Conservation (phyloP, 305 asterid species). For the Solanum hybrid region DNA sequence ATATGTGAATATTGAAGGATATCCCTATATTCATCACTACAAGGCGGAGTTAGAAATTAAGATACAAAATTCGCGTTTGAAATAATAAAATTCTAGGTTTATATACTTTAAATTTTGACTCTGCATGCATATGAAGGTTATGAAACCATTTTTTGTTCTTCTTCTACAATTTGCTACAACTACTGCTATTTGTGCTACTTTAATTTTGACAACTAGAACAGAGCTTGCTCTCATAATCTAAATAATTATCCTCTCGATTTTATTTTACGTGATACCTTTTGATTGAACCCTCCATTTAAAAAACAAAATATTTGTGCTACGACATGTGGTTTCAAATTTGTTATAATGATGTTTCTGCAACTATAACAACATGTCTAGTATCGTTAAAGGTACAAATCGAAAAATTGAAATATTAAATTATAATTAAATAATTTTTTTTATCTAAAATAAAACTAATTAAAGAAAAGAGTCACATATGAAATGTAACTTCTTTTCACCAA, state of each 20-base stretch:
- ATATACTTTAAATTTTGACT: neutral
- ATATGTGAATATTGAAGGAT: neutral
- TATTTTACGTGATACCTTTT: neutral
- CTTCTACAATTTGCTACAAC: neutral
- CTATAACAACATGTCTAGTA: neutral
- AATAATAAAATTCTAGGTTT: too few species aligned
- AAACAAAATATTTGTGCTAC: neutral
- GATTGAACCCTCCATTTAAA: neutral
- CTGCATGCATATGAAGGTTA: neutral
- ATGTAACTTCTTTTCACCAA: neutral
- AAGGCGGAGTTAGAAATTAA: neutral
- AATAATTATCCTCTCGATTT: neutral
- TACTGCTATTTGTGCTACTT: neutral
- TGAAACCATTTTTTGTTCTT: neutral
- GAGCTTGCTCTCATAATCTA: neutral
- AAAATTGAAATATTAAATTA: neutral
- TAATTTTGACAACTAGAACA: neutral
- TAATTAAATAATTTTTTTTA: too few species aligned
- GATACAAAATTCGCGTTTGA: too few species aligned
- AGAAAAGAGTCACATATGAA: neutral
- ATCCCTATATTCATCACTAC: neutral
- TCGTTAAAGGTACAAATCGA: neutral
- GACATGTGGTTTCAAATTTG: neutral
- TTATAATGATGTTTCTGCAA: neutral
- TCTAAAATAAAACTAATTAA: too few species aligned